Evolutionary conservation across 441 rosid species (phyloP).

Genomic region (Sinapis alba): DNA sequence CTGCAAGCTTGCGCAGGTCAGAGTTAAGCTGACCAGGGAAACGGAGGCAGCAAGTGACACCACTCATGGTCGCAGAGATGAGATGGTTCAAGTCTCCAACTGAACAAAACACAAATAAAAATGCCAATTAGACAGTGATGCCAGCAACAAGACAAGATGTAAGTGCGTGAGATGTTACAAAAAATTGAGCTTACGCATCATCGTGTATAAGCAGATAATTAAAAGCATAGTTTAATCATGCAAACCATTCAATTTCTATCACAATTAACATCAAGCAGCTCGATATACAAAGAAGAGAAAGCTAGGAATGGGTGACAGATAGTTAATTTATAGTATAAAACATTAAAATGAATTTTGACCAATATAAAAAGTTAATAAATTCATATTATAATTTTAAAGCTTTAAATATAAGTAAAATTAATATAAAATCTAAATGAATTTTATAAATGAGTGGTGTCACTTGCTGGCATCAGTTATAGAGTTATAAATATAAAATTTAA

Average conservation of each 20-base stretch:
- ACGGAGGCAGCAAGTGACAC: constrained; percentile 67
- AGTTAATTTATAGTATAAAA: too few relatives aligned
- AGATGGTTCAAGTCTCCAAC: constrained; percentile 72
- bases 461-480: too few relatives aligned
- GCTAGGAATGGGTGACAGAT: constrained; percentile 45
- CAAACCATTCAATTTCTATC: neutral
- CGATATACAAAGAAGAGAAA: constrained; percentile 38
- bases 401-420: too few relatives aligned
- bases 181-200: neutral
- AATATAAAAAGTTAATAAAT: neutral
- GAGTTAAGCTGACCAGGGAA: constrained; percentile 74
- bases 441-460: too few relatives aligned
- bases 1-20: constrained; percentile 66
- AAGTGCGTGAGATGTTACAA: neutral
- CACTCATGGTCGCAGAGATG: constrained; percentile 71
- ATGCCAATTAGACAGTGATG: neutral
- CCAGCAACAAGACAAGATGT: neutral
- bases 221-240: neutral
- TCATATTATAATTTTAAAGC: too few relatives aligned
- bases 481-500: too few relatives aligned
- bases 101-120: constrained; percentile 23
- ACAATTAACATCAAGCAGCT: neutral
- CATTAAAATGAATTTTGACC: neutral
- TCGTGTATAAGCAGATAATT: neutral
- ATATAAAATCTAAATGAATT: too few relatives aligned